These are phyloP conservation scores for Neospora caninum DNA, from an alignment of 169 alveolate genomes.

Conservation along the genomic window DNA sequence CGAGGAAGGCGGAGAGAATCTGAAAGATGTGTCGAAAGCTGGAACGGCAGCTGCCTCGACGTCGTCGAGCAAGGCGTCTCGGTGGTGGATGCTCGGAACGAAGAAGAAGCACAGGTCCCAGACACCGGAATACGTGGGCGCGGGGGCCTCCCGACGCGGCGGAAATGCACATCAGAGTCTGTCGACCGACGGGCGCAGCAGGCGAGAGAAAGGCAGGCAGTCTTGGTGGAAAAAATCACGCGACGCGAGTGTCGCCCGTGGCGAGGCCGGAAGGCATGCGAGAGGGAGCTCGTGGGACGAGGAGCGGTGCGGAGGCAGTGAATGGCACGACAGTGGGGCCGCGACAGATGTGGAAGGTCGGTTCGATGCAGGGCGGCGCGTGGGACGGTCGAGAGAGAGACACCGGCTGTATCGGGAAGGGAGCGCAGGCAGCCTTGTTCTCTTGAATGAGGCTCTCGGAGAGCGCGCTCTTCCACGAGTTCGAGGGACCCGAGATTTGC, in stretches of 20 bases:
- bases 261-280: background rate
- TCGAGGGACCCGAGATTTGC: too few species aligned
- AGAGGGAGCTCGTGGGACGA: background rate
- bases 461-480: too few species aligned
- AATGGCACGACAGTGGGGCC: background rate
- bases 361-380: background rate
- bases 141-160: background rate
- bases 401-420: background rate
- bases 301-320: background rate
- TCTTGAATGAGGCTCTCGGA: background rate
- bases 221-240: background rate
- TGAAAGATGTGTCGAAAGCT: too few species aligned
- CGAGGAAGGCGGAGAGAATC: background rate
- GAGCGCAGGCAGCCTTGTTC: background rate
- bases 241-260: background rate
- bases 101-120: background rate
- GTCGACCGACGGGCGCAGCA: background rate
- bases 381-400: background rate
- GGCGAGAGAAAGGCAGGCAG: background rate
- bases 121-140: background rate
- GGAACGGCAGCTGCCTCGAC: background rate
- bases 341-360: background rate
- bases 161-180: background rate
- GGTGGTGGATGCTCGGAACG: background rate
- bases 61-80: background rate